Conservation (phyloP, 768 basidiomycete genomes). For the Termitomyces sp. region DNA sequence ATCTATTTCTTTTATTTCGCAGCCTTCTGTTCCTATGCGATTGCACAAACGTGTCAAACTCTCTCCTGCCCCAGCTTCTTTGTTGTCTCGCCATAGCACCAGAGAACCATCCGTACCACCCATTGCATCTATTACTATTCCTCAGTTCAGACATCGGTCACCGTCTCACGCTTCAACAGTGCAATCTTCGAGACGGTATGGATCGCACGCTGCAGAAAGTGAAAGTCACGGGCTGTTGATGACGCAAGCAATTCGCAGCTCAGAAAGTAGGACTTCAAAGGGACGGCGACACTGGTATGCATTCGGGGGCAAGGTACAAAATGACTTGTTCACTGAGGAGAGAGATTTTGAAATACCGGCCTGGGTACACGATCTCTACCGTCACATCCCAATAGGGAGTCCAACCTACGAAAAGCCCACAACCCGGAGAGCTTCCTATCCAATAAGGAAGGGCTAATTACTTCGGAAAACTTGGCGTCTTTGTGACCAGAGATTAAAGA, state of each 20-base stretch:
- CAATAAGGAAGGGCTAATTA: neutral
- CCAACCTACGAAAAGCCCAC: neutral
- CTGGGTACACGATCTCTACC: slow-evolving; percentile 34
- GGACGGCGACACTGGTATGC: slow-evolving; percentile 49
- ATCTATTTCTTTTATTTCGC: neutral
- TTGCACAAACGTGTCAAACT: slow-evolving; percentile 14
- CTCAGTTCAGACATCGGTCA: slow-evolving; percentile 8
- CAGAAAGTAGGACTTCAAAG: slow-evolving; percentile 39
- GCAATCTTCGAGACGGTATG: slow-evolving; percentile 10
- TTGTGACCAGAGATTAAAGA: neutral
- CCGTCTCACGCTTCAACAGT: slow-evolving; percentile 13
- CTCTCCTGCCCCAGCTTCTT: slow-evolving; percentile 4
- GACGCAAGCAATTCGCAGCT: slow-evolving; percentile 46
- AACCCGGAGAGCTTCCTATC: neutral
- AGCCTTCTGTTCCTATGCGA: slow-evolving; percentile 1
- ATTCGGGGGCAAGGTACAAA: slow-evolving; percentile 56
- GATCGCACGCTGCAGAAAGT: slow-evolving; percentile 14
- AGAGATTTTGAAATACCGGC: slow-evolving; percentile 54
- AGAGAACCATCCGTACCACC: slow-evolving; percentile 22
- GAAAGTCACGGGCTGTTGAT: slow-evolving; percentile 25
- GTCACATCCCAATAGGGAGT: neutral
- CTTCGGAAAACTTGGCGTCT: neutral
- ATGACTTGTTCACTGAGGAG: slow-evolving; percentile 34
- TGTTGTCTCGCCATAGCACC: slow-evolving; percentile 3
- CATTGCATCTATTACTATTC: slow-evolving; percentile 19